Percentiles rank a stretch among this genome's conserved stretches.
Conservation (phyloP, 768 basidiomycete genomes). For the Agrocybe praecox region DNA sequence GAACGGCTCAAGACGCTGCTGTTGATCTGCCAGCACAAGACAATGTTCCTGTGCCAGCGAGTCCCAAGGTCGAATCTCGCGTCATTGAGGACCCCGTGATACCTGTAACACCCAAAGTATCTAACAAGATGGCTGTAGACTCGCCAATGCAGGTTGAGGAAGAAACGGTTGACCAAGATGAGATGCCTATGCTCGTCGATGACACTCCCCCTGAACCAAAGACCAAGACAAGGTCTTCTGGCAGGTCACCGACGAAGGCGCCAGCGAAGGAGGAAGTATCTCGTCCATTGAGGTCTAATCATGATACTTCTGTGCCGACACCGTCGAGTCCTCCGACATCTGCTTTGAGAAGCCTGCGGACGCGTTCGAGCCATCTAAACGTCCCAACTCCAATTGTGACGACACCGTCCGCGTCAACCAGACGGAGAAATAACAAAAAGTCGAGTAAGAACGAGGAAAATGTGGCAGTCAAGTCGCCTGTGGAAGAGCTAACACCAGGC, state of each 20-base stretch:
- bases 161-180: slow-evolving; percentile 9
- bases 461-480: slow-evolving; percentile 26
- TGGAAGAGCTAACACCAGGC: slow-evolving; percentile 34
- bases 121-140: slow-evolving; percentile 4
- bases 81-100: not conserved
- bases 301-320: slow-evolving; percentile 4
- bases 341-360: slow-evolving; percentile 10
- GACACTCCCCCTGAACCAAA: slow-evolving; percentile 5
- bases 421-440: slow-evolving; percentile 11
- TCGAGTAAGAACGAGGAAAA: slow-evolving; percentile 18
- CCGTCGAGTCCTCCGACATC: slow-evolving; percentile 9
- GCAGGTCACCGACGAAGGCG: slow-evolving; percentile 9
- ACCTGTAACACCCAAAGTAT: slow-evolving; percentile 9
- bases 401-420: slow-evolving; percentile 8
- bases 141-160: slow-evolving; percentile 5
- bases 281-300: slow-evolving; percentile 2
- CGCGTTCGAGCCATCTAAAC: slow-evolving; percentile 17
- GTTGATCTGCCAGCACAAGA: slow-evolving; percentile 16
- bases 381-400: slow-evolving; percentile 3
- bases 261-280: slow-evolving; percentile 9
- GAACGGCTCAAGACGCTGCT: slow-evolving; percentile 30
- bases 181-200: slow-evolving; percentile 17
- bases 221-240: slow-evolving; percentile 13
- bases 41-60: slow-evolving; percentile 9
- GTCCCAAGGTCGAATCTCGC: not conserved